phyloP scores from a whole-genome alignment of 202 grass and related monocot genomes.

The Musa balbisiana region DNA sequence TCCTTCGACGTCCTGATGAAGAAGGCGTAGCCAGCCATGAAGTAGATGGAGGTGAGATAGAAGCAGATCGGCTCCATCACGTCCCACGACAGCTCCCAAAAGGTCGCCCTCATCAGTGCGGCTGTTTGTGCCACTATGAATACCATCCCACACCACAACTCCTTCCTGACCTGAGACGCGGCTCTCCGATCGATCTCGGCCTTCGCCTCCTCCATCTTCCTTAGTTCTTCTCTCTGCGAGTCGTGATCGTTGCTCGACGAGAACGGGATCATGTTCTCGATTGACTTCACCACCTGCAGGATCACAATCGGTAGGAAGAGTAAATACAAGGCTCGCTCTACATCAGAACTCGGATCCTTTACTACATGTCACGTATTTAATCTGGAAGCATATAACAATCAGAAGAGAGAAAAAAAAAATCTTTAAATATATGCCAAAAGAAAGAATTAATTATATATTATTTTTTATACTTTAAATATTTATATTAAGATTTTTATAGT shows the following conservation, averaged over 20 bases:
- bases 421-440: too few species aligned
- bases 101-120: constrained; percentile 4
- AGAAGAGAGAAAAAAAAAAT: too few species aligned
- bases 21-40: constrained; percentile 5
- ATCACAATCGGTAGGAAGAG: not conserved
- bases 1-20: constrained; percentile 13
- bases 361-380: too few species aligned
- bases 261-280: not conserved
- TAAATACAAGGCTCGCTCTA: not conserved
- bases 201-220: constrained; percentile 12
- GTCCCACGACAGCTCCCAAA: constrained; percentile 18
- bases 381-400: too few species aligned
- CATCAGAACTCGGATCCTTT: not conserved
- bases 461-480: too few species aligned
- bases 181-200: not conserved
- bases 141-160: constrained; percentile 12
- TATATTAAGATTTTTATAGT: too few species aligned
- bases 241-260: not conserved
- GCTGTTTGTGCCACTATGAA: constrained; percentile 8
- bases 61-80: constrained; percentile 23
- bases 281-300: not conserved
- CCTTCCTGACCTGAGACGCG: constrained; percentile 2
- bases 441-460: too few species aligned
- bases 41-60: constrained; percentile 14
- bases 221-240: not conserved